Evolutionary conservation across 2,329 filamentous ascomycete species (phyloP).

Genomic region (Dactylellina sp.): DNA sequence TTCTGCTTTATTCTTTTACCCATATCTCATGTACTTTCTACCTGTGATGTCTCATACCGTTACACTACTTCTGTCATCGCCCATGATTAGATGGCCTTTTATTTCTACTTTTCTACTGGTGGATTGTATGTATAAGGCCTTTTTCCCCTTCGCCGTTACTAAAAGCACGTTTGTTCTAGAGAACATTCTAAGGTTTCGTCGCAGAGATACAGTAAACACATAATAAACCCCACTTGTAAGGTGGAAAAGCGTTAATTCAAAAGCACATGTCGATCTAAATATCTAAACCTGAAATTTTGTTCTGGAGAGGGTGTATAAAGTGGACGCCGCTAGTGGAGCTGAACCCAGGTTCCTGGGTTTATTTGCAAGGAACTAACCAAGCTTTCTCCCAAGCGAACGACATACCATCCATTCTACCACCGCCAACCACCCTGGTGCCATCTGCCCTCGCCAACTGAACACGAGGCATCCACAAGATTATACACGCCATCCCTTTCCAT

Average conservation of each 20-base stretch:
- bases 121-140: slow-evolving; percentile 40
- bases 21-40: slow-evolving; percentile 1
- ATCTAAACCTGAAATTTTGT: too few species aligned
- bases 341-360: background rate
- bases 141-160: slow-evolving; percentile 9
- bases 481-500: background rate
- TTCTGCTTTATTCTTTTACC: background rate
- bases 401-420: background rate
- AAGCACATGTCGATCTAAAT: too few species aligned
- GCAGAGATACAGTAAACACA: background rate
- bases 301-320: too few species aligned
- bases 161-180: slow-evolving; percentile 27
- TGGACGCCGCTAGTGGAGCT: too few species aligned
- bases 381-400: slow-evolving; percentile 17
- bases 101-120: slow-evolving; percentile 7
- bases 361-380: too few species aligned
- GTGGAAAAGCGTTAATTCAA: too few species aligned
- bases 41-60: slow-evolving; percentile 6
- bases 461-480: background rate
- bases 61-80: background rate
- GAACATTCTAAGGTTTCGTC: background rate
- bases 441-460: background rate
- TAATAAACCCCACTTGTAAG: too few species aligned
- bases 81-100: slow-evolving; percentile 25
- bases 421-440: background rate